phyloP scores from a whole-genome alignment of 148 eudicot species.

The Linanthus parryae region DNA sequence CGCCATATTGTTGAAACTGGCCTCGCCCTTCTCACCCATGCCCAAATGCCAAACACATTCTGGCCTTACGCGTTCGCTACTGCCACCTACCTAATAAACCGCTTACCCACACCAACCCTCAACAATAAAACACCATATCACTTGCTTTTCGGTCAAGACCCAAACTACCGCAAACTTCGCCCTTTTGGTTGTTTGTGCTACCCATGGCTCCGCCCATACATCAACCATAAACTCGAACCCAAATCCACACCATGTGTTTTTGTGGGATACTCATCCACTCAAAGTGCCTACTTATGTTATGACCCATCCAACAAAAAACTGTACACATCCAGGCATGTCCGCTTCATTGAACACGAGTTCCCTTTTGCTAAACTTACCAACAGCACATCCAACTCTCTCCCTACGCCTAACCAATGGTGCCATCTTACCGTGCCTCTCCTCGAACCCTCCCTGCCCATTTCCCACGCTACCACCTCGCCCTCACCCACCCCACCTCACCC shows the following conservation, averaged over 20 bases:
- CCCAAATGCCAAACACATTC: no score
- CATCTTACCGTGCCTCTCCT: no score
- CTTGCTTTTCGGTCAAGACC: background rate
- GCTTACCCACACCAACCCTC: slow-evolving; percentile 1
- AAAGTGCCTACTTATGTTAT: background rate
- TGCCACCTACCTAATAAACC: background rate
- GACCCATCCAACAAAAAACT: background rate
- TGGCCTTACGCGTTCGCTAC: slow-evolving; percentile 1
- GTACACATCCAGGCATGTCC: background rate
- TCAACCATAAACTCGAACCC: no score
- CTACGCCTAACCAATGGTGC: no score
- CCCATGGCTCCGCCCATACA: no score
- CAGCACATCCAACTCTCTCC: background rate
- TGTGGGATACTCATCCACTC: slow-evolving; percentile 2
- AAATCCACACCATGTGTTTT: no score
- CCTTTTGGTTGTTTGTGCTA: no score
- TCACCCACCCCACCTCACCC: background rate
- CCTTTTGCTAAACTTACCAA: no score
- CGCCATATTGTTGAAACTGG: background rate
- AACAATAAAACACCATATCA: background rate
- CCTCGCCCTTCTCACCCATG: background rate
- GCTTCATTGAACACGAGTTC: no score
- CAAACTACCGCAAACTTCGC: background rate
- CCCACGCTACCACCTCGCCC: no score
- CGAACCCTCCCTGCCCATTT: no score